A percentile compares a stretch with the other conserved stretches of the same genome.
phyloP scores from a whole-genome alignment of 2,329 filamentous ascomycete species.

The Ascochyta rabiei region DNA sequence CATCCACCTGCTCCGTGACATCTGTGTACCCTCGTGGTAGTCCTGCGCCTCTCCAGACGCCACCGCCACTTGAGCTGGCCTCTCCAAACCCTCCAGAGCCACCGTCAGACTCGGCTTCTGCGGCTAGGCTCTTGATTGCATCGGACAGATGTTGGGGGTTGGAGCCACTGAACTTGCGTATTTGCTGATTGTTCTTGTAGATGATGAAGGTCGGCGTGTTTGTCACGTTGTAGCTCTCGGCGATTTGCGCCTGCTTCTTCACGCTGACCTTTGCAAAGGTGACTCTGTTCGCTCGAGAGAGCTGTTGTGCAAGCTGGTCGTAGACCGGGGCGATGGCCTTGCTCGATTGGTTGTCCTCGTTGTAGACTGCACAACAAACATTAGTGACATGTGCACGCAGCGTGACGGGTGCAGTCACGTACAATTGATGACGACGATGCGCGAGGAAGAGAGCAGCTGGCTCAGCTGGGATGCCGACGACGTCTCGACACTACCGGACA shows the following conservation, averaged over 20 bases:
- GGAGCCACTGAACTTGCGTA: conserved; percentile 74
- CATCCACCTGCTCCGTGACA: conserved; percentile 81
- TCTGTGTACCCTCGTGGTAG: conserved; percentile 82
- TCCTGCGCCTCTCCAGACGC: conserved; percentile 73
- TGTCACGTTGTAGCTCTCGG: conserved; percentile 73
- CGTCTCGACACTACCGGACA: conserved; percentile 54
- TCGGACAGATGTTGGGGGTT: conserved; percentile 73
- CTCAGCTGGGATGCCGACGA: conserved; percentile 50
- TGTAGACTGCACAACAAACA: conserved; percentile 69
- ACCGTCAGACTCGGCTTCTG: conserved; percentile 62
- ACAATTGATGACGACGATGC: conserved; percentile 89
- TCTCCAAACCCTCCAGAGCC: conserved; percentile 51
- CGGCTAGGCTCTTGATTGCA: conserved; percentile 72
- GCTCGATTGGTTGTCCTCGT: conserved; percentile 85
- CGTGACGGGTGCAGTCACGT: conserved; percentile 52
- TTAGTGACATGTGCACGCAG: conserved; percentile 29
- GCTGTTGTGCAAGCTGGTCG: conserved; percentile 72
- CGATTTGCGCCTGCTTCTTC: conserved; percentile 76
- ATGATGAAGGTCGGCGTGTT: conserved; percentile 92
- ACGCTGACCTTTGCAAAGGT: conserved; percentile 89
- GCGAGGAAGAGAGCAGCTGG: conserved; percentile 72
- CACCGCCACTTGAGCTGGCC: conserved; percentile 52
- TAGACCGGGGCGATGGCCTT: conserved; percentile 83
- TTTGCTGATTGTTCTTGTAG: conserved; percentile 69
- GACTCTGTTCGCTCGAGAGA: conserved; percentile 74